These are phyloP conservation scores for Davidsoniella virescens DNA, from an alignment of 2,329 filamentous ascomycete species.

Conservation along the genomic window DNA sequence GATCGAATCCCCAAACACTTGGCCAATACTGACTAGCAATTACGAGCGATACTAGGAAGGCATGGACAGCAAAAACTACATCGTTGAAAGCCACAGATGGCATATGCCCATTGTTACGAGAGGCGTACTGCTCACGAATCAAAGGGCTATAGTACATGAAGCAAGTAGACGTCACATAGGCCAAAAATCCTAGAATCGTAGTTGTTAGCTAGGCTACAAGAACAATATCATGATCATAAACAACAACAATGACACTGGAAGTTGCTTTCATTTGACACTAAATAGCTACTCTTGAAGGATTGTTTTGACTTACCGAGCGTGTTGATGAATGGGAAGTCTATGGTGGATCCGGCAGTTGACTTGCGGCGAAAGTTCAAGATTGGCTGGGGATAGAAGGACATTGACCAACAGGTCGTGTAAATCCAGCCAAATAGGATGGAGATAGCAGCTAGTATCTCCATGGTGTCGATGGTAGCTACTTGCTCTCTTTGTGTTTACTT, in stretches of 20 bases:
- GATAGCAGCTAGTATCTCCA: conserved; percentile 16
- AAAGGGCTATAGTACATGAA: conserved; percentile 64
- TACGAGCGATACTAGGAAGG: conserved; percentile 52
- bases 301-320: conserved; percentile 28
- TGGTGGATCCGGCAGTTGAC: conserved; percentile 67
- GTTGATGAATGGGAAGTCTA: conserved; percentile 76
- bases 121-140: conserved; percentile 69
- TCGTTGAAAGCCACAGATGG: conserved; percentile 86
- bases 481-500: too few relatives aligned
- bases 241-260: too few relatives aligned
- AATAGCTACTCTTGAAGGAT: neutral
- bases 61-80: conserved; percentile 73
- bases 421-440: conserved; percentile 56
- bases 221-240: neutral
- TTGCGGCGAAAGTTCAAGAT: conserved; percentile 61
- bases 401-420: conserved; percentile 64
- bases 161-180: conserved; percentile 60
- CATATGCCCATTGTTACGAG: conserved; percentile 55
- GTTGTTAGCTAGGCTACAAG: neutral
- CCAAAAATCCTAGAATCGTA: conserved; percentile 41
- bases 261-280: too few relatives aligned
- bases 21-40: conserved; percentile 65
- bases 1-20: conserved; percentile 62
- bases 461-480: neutral
- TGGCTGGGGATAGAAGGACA: conserved; percentile 85